Percentiles rank a stretch among this genome's conserved stretches.
phyloP scores from a whole-genome alignment of 2,329 filamentous ascomycete genomes.

The Colletotrichum sp. region DNA sequence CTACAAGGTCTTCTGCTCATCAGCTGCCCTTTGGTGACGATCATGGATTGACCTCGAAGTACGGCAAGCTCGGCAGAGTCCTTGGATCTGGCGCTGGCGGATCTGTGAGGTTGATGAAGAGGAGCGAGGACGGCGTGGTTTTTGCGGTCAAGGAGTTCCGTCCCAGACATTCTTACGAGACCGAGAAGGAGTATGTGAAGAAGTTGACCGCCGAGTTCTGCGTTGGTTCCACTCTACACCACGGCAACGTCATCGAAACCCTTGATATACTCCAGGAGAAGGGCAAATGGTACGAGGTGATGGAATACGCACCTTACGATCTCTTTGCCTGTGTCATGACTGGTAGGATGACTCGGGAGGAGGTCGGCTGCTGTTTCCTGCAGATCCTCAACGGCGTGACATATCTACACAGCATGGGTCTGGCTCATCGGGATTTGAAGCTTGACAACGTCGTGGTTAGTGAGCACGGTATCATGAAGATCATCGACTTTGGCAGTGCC shows the following conservation, averaged over 20 bases:
- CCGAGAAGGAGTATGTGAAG: conserved; percentile 94
- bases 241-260: conserved; percentile 98
- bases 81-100: conserved; percentile 93
- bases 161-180: conserved; percentile 89
- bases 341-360: conserved; percentile 91
- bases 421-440: conserved; percentile 95
- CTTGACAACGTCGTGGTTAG: conserved; percentile 98
- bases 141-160: conserved; percentile 99
- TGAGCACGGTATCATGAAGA: conserved; percentile 96
- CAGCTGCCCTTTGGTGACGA: conserved; percentile 93
- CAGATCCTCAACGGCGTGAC: conserved; percentile 95
- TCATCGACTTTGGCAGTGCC: conserved; percentile 98
- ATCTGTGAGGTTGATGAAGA: conserved; percentile 92
- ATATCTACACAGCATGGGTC: conserved; percentile 92
- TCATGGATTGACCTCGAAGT: conserved; percentile 87
- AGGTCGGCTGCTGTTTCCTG: conserved; percentile 88
- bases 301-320: conserved; percentile 97
- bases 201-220: conserved; percentile 99
- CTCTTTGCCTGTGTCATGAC: conserved; percentile 99
- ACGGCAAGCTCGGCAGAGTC: conserved; percentile 94
- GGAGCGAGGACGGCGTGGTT: conserved; percentile 88
- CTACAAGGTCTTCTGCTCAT: conserved; percentile 52
- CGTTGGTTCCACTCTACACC: conserved; percentile 94
- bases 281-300: conserved; percentile 95
- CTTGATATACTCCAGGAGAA: conserved; percentile 96